Percentiles rank a stretch among this genome's conserved stretches.
phyloP scores from a whole-genome alignment of 305 asterid species.

The Solanum aculeatissimum region DNA sequence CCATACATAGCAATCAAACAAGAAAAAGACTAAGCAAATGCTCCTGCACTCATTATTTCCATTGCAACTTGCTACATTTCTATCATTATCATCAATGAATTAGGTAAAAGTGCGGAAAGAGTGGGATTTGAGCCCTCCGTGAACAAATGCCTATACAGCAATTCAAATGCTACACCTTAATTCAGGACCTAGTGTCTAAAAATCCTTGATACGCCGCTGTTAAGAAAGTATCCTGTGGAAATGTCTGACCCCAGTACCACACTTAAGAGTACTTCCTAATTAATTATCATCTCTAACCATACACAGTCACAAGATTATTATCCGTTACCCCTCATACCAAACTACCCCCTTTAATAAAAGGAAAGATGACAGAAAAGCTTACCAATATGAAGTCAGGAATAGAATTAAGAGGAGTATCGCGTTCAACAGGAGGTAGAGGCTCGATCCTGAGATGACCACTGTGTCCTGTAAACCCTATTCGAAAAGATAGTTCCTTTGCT shows the following conservation, averaged over 20 bases:
- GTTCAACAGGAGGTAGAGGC: constrained; percentile 76
- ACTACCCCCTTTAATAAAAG: background rate
- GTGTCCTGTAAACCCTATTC: constrained; percentile 88
- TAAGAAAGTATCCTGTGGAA: background rate
- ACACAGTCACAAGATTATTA: background rate
- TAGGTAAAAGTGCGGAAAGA: background rate
- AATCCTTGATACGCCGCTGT: background rate
- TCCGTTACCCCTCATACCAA: background rate
- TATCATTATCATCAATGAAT: background rate
- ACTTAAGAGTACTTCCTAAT: background rate
- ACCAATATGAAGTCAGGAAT: constrained; percentile 86
- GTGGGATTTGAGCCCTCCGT: background rate
- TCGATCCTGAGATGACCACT: constrained; percentile 78
- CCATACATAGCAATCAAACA: background rate
- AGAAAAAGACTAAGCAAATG: background rate
- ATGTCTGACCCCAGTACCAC: background rate
- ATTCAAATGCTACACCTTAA: background rate
- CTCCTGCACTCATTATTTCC: background rate
- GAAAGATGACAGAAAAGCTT: constrained; percentile 9
- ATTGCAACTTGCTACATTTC: background rate
- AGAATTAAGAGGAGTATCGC: constrained; percentile 38
- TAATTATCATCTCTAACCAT: background rate
- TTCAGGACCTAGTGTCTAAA: background rate
- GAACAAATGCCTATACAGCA: background rate
- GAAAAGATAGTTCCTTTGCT: constrained; percentile 50